Evolutionary conservation across 1,284 basidiomycete genomes (phyloP), one percentile per base, ranked within the genome.

Genomic region (Trichosporon sp.): DNA sequence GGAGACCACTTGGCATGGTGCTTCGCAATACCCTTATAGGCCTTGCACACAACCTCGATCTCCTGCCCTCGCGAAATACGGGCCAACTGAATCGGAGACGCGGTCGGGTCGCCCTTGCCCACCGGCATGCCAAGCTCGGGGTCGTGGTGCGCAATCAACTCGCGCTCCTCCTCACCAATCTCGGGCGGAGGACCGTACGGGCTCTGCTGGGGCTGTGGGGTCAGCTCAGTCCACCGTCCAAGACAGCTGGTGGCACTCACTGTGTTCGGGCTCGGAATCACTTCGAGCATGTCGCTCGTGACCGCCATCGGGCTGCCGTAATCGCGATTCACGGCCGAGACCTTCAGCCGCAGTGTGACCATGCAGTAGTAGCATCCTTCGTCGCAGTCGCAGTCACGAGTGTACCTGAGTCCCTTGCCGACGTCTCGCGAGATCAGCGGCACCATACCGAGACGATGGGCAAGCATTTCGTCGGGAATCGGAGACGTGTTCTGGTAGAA

Each of bases 1-100:
- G 97, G 96, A 0, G 94, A 97, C 95, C 96, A 99, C 85, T 99
- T 99, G 6, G 97, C 95, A 81, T 99, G 97, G 81, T 98, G 95
- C 86, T 99, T 98, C 7, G 95, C 95, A 73, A 98, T 92, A 35
- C 96, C 96, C 89, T 98, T 98, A 84, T 96, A 94, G 2, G 96
- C 97, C 70, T 93, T 90, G 83, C 96, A 98, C 46, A 88, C 88
- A 69, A 96, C 81, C 79, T 90, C 92, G 48, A 99, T 86, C 82
- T 96, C 93, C 83, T 99, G 97, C 0, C 96, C 96, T 84, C 93
- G 93, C 63, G 93, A 90, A 71, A 99, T 91, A 83, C 97, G 98
- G 76, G 91, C 92, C 21, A 99, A 90, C 67, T 97, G 86, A 65
- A 99, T 91, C 0, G 93, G 92, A 32, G 88, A 82, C 12, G 85